Conservation (phyloP, 192 early-diverging fungal genomes). For the Dimargaris cristalligena region DNA sequence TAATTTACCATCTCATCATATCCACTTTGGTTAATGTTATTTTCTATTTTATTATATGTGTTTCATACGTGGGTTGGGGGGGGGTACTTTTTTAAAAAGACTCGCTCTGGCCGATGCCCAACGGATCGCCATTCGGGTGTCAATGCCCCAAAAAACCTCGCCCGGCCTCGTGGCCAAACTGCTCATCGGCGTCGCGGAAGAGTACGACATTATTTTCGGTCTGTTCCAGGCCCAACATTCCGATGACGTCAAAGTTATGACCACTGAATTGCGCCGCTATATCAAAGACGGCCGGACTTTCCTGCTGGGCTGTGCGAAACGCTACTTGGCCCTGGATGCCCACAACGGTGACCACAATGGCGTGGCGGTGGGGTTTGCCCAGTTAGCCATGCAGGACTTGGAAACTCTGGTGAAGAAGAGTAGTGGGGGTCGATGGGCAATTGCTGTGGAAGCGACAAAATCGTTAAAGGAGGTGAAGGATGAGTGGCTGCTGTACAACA, state of each 20-base stretch:
- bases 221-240: conserved; percentile 9
- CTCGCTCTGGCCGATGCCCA: conserved; percentile 10
- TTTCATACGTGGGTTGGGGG: too few relatives aligned
- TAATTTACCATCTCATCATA: too few relatives aligned
- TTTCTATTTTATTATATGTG: too few relatives aligned
- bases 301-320: conserved; percentile 3
- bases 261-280: conserved; percentile 1
- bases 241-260: neutral
- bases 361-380: conserved; percentile 1
- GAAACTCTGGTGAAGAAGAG: neutral
- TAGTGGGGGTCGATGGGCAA: too few relatives aligned
- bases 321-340: conserved; percentile 5
- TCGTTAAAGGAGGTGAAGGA: neutral
- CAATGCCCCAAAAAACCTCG: conserved; percentile 3
- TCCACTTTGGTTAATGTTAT: too few relatives aligned
- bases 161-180: conserved; percentile 4
- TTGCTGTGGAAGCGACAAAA: neutral
- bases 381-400: neutral
- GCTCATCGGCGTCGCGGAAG: conserved; percentile 6
- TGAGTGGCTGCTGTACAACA: neutral
- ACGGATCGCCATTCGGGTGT: conserved; percentile 8
- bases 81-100: too few relatives aligned
- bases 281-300: neutral
- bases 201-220: conserved; percentile 2
- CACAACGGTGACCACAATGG: neutral